phyloP scores from a whole-genome alignment of 805 yeast genomes.

The Zygosaccharomyces bisporus region DNA sequence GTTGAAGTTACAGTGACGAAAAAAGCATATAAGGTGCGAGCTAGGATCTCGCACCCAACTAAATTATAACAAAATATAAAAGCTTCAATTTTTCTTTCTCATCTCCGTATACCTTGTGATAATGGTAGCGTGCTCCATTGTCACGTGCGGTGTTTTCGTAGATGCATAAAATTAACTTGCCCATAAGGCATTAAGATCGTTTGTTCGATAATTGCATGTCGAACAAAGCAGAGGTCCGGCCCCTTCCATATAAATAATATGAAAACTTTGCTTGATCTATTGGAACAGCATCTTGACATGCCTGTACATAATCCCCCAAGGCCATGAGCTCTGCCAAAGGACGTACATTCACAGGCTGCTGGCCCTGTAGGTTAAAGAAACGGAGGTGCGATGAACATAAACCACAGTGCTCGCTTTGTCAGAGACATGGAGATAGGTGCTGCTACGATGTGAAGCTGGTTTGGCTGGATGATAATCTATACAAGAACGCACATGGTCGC shows the following conservation, averaged over 20 bases:
- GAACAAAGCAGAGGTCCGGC: neutral
- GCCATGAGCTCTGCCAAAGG: conserved; percentile 12
- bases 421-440: conserved; percentile 26
- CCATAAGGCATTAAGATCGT: conserved; percentile 1
- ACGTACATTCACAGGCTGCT: conserved; percentile 36
- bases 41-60: neutral
- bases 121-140: neutral
- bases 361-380: conserved; percentile 36
- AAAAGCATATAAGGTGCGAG: neutral
- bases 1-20: neutral
- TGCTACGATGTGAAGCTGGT: conserved; percentile 32
- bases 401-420: conserved; percentile 31
- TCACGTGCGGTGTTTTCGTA: conserved; percentile 6
- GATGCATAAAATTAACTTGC: conserved; percentile 1
- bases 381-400: conserved; percentile 32
- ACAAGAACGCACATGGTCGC: conserved; percentile 10
- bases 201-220: conserved; percentile 2
- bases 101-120: neutral
- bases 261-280: no score
- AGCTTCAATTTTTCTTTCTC: neutral
- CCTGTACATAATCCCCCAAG: neutral
- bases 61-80: no score
- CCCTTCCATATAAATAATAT: neutral
- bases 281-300: no score
- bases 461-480: conserved; percentile 31